phyloP scores from a whole-genome alignment of 2,329 filamentous ascomycete species.

The Fusarium nelsonii region DNA sequence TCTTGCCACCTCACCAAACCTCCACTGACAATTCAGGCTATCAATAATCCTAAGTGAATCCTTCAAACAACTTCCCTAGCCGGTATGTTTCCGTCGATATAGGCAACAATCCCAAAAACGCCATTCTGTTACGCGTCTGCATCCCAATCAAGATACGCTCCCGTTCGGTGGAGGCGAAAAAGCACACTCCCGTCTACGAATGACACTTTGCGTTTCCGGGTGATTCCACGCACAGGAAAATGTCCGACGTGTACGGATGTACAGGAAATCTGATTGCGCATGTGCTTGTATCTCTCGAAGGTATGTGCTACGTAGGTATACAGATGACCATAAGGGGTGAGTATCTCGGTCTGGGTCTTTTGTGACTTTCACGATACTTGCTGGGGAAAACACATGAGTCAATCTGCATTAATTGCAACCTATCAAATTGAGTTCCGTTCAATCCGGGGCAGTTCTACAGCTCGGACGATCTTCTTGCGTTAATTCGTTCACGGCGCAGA shows the following conservation, averaged over 20 bases:
- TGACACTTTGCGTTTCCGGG: not conserved
- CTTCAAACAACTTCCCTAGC: not conserved
- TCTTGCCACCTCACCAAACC: not conserved
- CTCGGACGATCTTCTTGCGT: not conserved
- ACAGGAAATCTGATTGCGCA: not conserved
- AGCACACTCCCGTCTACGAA: not conserved
- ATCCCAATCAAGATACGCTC: not conserved
- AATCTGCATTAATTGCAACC: not conserved
- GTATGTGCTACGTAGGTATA: not conserved
- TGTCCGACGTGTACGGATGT: not conserved
- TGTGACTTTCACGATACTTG: not conserved
- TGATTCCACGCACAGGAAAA: not conserved
- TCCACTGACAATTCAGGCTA: not conserved
- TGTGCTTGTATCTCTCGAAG: not conserved
- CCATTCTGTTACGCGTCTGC: not conserved
- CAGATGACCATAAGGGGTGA: not conserved
- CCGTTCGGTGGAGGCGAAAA: constrained; percentile 1
- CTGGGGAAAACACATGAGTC: constrained; percentile 1
- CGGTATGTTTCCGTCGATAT: not conserved
- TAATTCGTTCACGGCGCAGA: constrained; percentile 5
- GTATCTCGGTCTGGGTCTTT: not conserved
- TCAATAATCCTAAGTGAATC: not conserved
- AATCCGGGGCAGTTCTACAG: not conserved
- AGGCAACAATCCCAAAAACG: not conserved
- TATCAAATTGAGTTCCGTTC: constrained; percentile 5